Evolutionary conservation across 176 grass and related monocot species (phyloP).

Genomic region (Chloris gayana): DNA sequence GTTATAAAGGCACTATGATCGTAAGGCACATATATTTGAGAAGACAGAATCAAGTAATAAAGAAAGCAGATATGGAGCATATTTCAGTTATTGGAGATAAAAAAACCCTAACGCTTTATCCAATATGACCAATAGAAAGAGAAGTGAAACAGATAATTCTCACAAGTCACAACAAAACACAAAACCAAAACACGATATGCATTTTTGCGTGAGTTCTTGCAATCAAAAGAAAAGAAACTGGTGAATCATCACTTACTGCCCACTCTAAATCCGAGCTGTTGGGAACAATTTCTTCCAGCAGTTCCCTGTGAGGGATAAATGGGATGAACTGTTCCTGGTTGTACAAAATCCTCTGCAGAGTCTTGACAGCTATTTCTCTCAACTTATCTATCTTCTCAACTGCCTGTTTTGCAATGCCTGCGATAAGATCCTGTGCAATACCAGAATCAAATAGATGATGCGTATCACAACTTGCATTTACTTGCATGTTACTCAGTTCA

Average conservation of each 20-base stretch:
- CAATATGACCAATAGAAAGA: constrained; percentile 21
- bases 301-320: constrained; percentile 70
- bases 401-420: constrained; percentile 88
- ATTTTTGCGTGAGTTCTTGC: constrained; percentile 5
- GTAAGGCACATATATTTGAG: not conserved
- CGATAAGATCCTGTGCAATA: constrained; percentile 66
- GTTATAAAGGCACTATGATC: constrained; percentile 28
- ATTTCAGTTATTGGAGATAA: constrained; percentile 1
- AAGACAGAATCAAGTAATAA: not conserved
- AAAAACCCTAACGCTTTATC: constrained; percentile 6
- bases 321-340: constrained; percentile 56
- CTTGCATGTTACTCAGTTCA: constrained; percentile 30
- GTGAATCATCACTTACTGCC: constrained; percentile 61
- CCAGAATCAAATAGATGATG: constrained; percentile 59
- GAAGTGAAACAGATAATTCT: constrained; percentile 24
- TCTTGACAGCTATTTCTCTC: constrained; percentile 83
- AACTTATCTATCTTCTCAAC: constrained; percentile 97
- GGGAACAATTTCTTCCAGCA: constrained; percentile 80
- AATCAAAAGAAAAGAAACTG: constrained; percentile 30
- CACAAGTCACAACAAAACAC: constrained; percentile 14
- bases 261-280: constrained; percentile 66
- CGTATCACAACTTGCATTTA: constrained; percentile 31
- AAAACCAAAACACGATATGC: constrained; percentile 20
- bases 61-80: not conserved
- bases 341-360: constrained; percentile 80